Percentiles rank a stretch among this genome's conserved stretches.
These are phyloP conservation scores for Gaeumannomyces sp. DNA, from an alignment of 2,329 filamentous ascomycete species.

Conservation along the genomic window DNA sequence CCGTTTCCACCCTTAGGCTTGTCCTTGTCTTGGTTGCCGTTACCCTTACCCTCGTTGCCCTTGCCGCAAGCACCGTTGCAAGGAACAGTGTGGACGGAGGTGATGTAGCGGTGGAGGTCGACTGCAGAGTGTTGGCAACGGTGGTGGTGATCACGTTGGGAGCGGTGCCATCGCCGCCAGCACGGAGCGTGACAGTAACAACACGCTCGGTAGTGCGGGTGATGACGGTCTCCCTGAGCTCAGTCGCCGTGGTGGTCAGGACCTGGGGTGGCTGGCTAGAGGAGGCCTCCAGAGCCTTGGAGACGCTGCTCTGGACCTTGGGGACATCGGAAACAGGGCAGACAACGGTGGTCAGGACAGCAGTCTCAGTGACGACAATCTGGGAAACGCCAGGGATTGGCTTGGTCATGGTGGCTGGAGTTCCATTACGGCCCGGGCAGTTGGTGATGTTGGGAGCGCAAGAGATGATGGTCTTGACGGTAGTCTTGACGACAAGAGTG, in stretches of 20 bases:
- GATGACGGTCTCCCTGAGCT: conserved; percentile 30
- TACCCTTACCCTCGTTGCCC: no score
- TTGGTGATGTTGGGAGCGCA: conserved; percentile 17
- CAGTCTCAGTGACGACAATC: conserved; percentile 31
- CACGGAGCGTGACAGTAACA: conserved; percentile 17
- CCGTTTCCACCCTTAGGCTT: conserved; percentile 7
- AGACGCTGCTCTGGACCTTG: conserved; percentile 31
- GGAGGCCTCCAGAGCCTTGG: conserved; percentile 17
- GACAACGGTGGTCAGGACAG: conserved; percentile 32
- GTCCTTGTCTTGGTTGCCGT: background rate
- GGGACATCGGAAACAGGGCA: conserved; percentile 35
- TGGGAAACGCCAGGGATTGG: conserved; percentile 23
- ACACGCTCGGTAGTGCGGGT: conserved; percentile 15
- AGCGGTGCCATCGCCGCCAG: conserved; percentile 12
- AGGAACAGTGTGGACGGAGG: conserved; percentile 10
- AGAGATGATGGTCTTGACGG: conserved; percentile 30
- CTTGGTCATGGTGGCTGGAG: conserved; percentile 31
- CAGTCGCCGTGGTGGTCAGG: conserved; percentile 27
- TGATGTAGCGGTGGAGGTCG: conserved; percentile 21
- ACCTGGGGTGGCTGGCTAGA: conserved; percentile 19
- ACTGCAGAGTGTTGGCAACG: conserved; percentile 19
- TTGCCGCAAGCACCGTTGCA: conserved; percentile 5
- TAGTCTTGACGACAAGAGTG: conserved; percentile 30
- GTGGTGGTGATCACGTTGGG: conserved; percentile 20
- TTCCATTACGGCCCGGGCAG: conserved; percentile 19